Evolutionary conservation across 495 filamentous ascomycete species (phyloP).

Genomic region (Hypoxylon fuscum): DNA sequence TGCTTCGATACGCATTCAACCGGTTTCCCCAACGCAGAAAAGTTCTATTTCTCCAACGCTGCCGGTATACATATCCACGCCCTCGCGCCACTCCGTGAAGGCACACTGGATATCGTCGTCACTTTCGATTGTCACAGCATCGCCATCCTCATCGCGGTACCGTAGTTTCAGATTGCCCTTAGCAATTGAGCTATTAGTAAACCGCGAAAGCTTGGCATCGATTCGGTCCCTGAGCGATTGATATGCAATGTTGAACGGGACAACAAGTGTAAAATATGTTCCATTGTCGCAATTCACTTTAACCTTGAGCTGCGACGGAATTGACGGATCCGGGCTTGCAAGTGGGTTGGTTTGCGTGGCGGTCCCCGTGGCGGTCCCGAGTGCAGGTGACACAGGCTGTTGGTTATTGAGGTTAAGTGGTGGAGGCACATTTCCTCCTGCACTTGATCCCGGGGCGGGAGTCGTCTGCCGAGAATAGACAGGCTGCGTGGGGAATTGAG

Average conservation of each 20-base stretch:
- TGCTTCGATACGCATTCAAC: constrained; percentile 10
- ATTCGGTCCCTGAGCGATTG: constrained; percentile 95
- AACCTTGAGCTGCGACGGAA: constrained; percentile 89
- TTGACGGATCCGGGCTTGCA: constrained; percentile 63
- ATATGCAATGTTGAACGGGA: constrained; percentile 91
- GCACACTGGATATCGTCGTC: constrained; percentile 96
- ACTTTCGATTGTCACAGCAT: constrained; percentile 89
- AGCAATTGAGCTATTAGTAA: constrained; percentile 81
- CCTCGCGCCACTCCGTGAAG: constrained; percentile 90
- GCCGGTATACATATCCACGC: constrained; percentile 69
- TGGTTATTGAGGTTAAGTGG: constrained; percentile 43
- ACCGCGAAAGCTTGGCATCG: constrained; percentile 88
- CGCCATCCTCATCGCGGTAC: constrained; percentile 92
- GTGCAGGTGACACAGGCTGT: constrained; percentile 45
- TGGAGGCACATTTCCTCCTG: constrained; percentile 33
- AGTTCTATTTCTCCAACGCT: constrained; percentile 87
- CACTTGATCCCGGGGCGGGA: constrained; percentile 39
- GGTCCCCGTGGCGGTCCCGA: constrained; percentile 47
- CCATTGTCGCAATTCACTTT: constrained; percentile 87
- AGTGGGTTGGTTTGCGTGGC: constrained; percentile 48
- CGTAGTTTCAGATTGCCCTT: constrained; percentile 80
- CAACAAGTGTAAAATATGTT: constrained; percentile 88
- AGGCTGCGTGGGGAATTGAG: constrained; percentile 59
- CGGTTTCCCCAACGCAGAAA: constrained; percentile 60
- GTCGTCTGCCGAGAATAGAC: constrained; percentile 55